Conservation (phyloP, 441 rosid genomes). For the Brassica balearica region DNA sequence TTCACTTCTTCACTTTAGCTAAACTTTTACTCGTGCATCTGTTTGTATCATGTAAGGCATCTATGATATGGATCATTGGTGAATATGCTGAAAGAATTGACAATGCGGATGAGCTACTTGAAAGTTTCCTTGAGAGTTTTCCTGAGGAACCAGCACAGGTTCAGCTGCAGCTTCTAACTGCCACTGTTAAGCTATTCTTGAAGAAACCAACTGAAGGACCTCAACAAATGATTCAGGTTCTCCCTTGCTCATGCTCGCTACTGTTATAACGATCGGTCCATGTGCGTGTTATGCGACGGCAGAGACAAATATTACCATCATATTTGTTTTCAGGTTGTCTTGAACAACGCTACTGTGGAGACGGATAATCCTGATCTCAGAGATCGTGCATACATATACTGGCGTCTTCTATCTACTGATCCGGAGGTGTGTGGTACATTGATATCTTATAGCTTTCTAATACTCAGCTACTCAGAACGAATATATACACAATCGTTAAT, state of each 20-base stretch:
- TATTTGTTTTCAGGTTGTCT: constrained; percentile 70
- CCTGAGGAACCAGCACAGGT: constrained; percentile 99
- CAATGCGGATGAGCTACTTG: constrained; percentile 98
- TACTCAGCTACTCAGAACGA: constrained; percentile 6
- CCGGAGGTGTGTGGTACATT: constrained; percentile 76
- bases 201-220: constrained; percentile 99
- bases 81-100: constrained; percentile 99
- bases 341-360: constrained; percentile 97
- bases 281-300: constrained; percentile 11
- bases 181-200: constrained; percentile 92
- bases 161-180: constrained; percentile 94
- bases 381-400: constrained; percentile 98
- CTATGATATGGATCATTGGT: constrained; percentile 99
- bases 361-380: constrained; percentile 98
- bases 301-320: neutral
- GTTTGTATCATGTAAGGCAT: constrained; percentile 61
- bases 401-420: constrained; percentile 97
- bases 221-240: constrained; percentile 99
- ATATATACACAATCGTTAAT: constrained; percentile 15
- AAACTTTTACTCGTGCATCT: constrained; percentile 5
- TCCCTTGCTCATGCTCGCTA: constrained; percentile 3
- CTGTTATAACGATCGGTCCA: constrained; percentile 7
- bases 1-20: constrained; percentile 14
- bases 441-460: constrained; percentile 8
- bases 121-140: constrained; percentile 97